Base-by-base conservation (phyloP, 2,329 filamentous ascomycete genomes). In the Trichoderma harzianum region DNA sequence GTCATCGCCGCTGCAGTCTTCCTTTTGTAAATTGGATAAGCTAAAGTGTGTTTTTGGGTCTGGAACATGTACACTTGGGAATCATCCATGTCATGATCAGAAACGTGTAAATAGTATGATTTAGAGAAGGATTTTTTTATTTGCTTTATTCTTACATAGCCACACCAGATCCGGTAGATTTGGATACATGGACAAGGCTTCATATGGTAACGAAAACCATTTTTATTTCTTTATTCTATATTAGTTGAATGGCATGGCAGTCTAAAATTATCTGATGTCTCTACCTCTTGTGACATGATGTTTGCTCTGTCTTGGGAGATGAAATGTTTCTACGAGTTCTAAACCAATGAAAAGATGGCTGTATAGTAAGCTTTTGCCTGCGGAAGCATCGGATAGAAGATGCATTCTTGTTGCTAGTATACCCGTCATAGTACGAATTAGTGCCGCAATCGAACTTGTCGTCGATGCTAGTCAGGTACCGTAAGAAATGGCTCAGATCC, bases 1-100 rank as follows among this genome's bases (percentile, higher is more conserved):
- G 79, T 76, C 58, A 78, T 78, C 24, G 79, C 76, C 36, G 80
- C 78, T 76, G 71, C 81, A 61, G 80, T 76, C 47, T 67, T 82
- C 74, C 76, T 81, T 66, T 74, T 82, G 74, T 82, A 81, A 79
- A 77, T 73, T 28, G 63, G 65, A 68, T 62, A 53, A 69, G 70
- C 43, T 70, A 71, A 53, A 58, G 69, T 60, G 61, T 67, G 51
- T 67, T 71, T 67, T 68, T 66, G 36, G 60, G 60, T 71, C 55
- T 68, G 47, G 43, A 67, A 60, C 61, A 58, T 67, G 24, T 39
- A 63, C 32, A 57, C 67, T 63, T 70, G 58, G 57, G 67, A 63
- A 30, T 63, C 57, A 61, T 43, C 51, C 68, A 61, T 67, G 51
- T 69, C 39, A 63, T 63, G 51, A 70, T 60, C 47, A 30, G 58